Conservation (phyloP, 495 filamentous ascomycete species). For the Hypomontagnella submonticulosa region DNA sequence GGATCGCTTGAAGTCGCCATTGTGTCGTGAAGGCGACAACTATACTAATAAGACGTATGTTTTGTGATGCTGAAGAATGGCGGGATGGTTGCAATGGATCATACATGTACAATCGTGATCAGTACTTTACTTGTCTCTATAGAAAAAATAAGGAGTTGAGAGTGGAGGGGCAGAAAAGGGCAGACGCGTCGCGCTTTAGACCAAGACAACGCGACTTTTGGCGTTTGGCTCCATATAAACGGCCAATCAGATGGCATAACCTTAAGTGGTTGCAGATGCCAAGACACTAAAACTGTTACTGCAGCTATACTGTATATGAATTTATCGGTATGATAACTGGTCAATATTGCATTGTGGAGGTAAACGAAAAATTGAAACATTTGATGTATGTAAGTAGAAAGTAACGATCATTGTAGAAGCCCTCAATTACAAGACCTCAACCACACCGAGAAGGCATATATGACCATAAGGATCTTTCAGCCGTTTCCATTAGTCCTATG, state of each 20-base stretch:
- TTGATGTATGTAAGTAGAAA: not conserved
- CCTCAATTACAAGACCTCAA: not conserved
- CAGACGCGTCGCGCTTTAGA: constrained; percentile 32
- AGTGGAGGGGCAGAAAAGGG: constrained; percentile 38
- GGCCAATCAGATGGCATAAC: constrained; percentile 23
- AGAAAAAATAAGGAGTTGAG: constrained; percentile 32
- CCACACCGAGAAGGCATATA: too few species aligned
- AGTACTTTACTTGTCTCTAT: constrained; percentile 1
- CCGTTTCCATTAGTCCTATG: too few species aligned
- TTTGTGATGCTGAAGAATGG: constrained; percentile 44
- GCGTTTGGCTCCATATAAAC: not conserved
- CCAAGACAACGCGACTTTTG: constrained; percentile 33
- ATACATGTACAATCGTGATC: not conserved
- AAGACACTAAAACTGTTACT: too few species aligned
- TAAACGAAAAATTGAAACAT: constrained; percentile 25
- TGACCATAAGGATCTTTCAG: too few species aligned
- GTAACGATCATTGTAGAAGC: too few species aligned
- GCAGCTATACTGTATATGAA: not conserved
- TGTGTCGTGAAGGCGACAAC: constrained; percentile 14
- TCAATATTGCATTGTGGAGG: not conserved
- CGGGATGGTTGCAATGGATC: constrained; percentile 4
- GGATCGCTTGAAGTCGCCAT: constrained; percentile 58
- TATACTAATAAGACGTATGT: not conserved
- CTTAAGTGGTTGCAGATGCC: constrained; percentile 42
- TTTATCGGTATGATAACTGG: not conserved